These are phyloP conservation scores for Cyclotella kingstonii DNA, from an alignment of 108 stramenopile genomes.

Conservation along the genomic window DNA sequence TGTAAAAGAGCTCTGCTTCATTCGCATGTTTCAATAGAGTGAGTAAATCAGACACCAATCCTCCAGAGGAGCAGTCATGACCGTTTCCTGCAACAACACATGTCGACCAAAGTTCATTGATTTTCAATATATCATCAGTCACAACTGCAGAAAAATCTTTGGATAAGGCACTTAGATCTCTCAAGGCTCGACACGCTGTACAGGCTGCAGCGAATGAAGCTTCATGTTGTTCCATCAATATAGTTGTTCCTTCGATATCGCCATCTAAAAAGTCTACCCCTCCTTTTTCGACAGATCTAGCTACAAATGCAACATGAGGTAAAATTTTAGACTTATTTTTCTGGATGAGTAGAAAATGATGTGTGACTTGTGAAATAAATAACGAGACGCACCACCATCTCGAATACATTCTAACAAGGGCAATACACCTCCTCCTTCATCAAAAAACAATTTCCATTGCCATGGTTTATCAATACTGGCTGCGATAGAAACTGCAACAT, in stretches of 20 bases:
- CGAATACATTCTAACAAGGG: constrained; percentile 78
- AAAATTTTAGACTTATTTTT: constrained; percentile 6
- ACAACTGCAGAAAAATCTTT: constrained; percentile 69
- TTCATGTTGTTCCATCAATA: constrained; percentile 43
- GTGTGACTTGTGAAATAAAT: too few relatives aligned
- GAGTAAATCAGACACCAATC: constrained; percentile 52
- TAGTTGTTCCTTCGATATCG: constrained; percentile 33
- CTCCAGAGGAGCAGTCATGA: constrained; percentile 29
- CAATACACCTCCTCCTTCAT: constrained; percentile 65
- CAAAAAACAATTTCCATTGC: constrained; percentile 66
- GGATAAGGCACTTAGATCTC: constrained; percentile 76
- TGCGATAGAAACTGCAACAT: constrained; percentile 62
- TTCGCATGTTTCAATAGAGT: constrained; percentile 63
- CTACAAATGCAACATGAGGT: background rate
- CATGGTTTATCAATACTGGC: constrained; percentile 55
- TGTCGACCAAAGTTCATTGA: constrained; percentile 48
- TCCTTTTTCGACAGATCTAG: constrained; percentile 34
- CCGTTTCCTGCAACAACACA: constrained; percentile 35
- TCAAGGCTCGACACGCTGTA: constrained; percentile 65
- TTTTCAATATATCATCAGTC: constrained; percentile 74
- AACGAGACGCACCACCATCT: constrained; percentile 43
- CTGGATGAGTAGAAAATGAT: constrained; percentile 23
- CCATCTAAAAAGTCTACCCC: constrained; percentile 26
- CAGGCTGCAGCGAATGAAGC: constrained; percentile 68
- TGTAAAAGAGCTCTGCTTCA: constrained; percentile 44